Evolutionary conservation across 1,139 yeast genomes (phyloP).

Genomic region (Scheffersomyces lignicola): DNA sequence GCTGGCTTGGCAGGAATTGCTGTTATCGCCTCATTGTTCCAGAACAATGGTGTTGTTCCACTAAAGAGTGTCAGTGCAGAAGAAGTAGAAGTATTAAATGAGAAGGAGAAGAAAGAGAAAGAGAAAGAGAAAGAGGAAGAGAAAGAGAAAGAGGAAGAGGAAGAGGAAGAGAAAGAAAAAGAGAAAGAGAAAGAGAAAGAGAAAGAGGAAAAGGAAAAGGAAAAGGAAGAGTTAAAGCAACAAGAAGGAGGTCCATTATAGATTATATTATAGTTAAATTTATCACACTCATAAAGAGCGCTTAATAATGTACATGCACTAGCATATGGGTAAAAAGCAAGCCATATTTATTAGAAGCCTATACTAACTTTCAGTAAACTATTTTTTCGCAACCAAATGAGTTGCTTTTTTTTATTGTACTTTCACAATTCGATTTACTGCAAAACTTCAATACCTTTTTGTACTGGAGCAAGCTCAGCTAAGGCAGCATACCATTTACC

Average conservation of each 20-base stretch:
- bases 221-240: no score
- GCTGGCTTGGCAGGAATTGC: slow-evolving; percentile 27
- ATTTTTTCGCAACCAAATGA: no score
- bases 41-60: slow-evolving; percentile 32
- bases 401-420: no score
- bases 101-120: neutral
- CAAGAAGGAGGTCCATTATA: no score
- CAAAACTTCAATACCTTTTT: slow-evolving; percentile 26
- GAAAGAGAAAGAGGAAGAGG: neutral
- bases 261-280: no score
- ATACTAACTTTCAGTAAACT: no score
- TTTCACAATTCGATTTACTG: no score
- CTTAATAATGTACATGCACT: no score
- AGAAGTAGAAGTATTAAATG: neutral
- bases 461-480: slow-evolving; percentile 35
- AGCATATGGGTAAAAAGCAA: no score
- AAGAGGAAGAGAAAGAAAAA: neutral
- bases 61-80: neutral
- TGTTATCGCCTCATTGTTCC: slow-evolving; percentile 20
- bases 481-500: slow-evolving; percentile 46
- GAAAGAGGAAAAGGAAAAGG: neutral
- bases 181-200: neutral
- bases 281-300: no score
- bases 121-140: no score
- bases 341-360: no score